These are phyloP conservation scores for Xerocomus amazonicus DNA, from an alignment of 1,284 basidiomycete genomes.

Conservation along the genomic window DNA sequence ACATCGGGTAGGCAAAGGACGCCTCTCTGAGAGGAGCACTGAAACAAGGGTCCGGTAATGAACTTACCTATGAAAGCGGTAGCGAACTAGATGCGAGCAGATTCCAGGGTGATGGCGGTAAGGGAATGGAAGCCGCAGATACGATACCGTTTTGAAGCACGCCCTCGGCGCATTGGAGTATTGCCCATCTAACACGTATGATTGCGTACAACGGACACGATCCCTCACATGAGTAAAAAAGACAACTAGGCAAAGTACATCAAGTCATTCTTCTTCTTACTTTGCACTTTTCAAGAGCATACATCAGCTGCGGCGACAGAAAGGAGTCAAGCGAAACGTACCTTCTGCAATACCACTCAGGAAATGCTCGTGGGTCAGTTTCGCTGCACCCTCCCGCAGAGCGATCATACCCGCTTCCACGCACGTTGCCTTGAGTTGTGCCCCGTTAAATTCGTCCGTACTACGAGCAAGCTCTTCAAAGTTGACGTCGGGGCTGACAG, in stretches of 20 bases:
- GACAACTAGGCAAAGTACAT: conserved; percentile 75
- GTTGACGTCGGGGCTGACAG: conserved; percentile 80
- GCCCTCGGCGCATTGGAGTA: no score
- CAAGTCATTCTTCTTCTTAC: conserved; percentile 94
- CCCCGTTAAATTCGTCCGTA: conserved; percentile 98
- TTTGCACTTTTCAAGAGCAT: conserved; percentile 62
- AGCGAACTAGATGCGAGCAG: no score
- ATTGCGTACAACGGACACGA: conserved; percentile 7
- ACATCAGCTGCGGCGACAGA: conserved; percentile 18
- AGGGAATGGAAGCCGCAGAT: no score
- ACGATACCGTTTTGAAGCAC: no score
- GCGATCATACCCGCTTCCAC: conserved; percentile 99
- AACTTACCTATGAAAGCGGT: no score
- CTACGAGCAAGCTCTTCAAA: conserved; percentile 84
- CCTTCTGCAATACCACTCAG: conserved; percentile 90
- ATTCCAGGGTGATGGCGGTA: no score
- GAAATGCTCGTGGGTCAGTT: conserved; percentile 91
- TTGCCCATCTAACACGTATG: conserved; percentile 1
- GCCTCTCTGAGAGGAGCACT: no score
- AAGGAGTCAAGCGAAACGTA: conserved; percentile 33
- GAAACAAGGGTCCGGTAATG: no score
- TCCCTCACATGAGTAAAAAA: not conserved
- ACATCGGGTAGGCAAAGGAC: no score
- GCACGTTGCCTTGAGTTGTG: conserved; percentile 93
- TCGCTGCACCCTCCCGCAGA: conserved; percentile 88